phyloP scores from a whole-genome alignment of 1,139 yeast species.

The Blastobotrys apis region DNA sequence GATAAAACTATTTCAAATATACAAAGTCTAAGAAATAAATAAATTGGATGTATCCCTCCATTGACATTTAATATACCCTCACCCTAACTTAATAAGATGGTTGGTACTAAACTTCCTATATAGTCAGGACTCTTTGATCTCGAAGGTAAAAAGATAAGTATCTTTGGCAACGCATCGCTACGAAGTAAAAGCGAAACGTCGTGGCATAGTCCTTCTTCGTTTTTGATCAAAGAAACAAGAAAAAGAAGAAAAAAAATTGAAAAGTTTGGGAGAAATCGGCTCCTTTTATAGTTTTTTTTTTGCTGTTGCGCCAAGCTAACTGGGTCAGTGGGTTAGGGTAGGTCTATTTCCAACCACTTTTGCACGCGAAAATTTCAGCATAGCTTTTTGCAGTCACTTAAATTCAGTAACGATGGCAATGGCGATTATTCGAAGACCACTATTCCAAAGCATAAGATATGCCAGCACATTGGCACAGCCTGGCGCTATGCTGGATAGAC shows the following conservation, averaged over 20 bases:
- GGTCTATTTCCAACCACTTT: not conserved
- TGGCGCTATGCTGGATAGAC: conserved; percentile 27
- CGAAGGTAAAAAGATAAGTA: conserved; percentile 32
- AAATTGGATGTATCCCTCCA: conserved; percentile 38
- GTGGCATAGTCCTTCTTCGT: conserved; percentile 35
- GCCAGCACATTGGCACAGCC: conserved; percentile 3
- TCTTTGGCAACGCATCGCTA: conserved; percentile 38
- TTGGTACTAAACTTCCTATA: conserved; percentile 39
- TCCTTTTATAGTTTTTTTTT: conserved; percentile 8
- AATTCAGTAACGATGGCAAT: not conserved
- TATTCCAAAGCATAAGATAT: not conserved
- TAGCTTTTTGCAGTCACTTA: not conserved
- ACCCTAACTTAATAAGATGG: conserved; percentile 33
- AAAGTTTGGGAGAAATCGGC: not conserved
- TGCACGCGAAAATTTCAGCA: not conserved
- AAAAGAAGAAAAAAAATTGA: conserved; percentile 17
- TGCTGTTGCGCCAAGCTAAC: not conserved
- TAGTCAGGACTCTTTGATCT: conserved; percentile 36
- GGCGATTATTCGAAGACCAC: not conserved
- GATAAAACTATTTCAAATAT: not conserved
- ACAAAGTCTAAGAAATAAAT: not conserved
- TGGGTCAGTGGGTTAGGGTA: no score
- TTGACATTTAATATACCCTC: conserved; percentile 37
- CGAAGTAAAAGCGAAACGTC: conserved; percentile 32
- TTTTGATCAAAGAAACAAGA: conserved; percentile 39